Conservation (phyloP, 2,329 filamentous ascomycete genomes). For the Xylariaceae sp. region DNA sequence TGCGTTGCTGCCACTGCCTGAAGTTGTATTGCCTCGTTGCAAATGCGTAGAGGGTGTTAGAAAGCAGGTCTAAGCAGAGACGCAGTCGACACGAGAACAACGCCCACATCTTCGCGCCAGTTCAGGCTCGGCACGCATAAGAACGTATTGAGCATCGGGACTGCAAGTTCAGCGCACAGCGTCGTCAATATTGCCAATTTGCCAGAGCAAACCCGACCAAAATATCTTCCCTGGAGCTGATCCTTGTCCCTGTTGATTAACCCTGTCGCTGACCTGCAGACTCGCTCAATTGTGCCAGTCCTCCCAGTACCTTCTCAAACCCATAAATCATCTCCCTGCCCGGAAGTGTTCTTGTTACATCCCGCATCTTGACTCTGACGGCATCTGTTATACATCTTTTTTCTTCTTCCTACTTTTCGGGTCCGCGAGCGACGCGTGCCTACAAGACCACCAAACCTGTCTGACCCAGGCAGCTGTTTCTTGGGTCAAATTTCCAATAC, state of each 20-base stretch:
- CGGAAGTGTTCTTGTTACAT: constrained; percentile 21
- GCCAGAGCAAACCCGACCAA: not conserved
- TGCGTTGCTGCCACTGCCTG: constrained; percentile 5
- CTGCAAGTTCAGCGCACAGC: no score
- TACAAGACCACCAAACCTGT: constrained; percentile 22
- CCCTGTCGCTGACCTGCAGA: constrained; percentile 27
- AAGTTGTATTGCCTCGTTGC: constrained; percentile 2
- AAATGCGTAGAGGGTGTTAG: constrained; percentile 1
- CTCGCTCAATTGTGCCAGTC: constrained; percentile 26
- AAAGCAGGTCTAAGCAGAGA: constrained; percentile 7
- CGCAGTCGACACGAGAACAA: no score
- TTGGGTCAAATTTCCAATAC: constrained; percentile 19
- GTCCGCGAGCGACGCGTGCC: constrained; percentile 15
- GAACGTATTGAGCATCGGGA: no score
- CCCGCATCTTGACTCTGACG: constrained; percentile 21
- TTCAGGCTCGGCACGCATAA: no score
- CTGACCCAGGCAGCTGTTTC: constrained; percentile 17
- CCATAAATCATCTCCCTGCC: constrained; percentile 25
- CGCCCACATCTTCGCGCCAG: no score
- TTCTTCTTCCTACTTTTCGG: constrained; percentile 16
- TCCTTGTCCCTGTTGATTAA: constrained; percentile 20
- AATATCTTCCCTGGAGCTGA: constrained; percentile 14
- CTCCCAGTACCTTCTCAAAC: constrained; percentile 25
- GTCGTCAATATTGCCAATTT: not conserved
- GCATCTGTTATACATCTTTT: constrained; percentile 16